Evolutionary conservation across 2,329 filamentous ascomycete genomes (phyloP).

Genomic region (Aspergillus hiratsukae): DNA sequence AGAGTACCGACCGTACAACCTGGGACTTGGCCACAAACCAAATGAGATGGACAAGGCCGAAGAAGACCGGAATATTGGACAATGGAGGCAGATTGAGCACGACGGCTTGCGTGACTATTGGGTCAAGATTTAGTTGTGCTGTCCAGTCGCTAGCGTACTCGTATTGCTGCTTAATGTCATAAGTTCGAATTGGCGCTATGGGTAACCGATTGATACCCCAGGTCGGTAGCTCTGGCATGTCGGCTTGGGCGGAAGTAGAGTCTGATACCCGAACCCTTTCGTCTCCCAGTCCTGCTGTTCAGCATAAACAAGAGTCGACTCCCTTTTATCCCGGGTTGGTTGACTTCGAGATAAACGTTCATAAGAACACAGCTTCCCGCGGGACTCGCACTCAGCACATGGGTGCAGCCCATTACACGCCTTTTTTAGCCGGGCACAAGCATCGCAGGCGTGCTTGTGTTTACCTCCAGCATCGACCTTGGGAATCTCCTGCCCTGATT

Average conservation of each 20-base stretch:
- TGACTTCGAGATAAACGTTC: not conserved
- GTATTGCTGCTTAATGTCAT: not conserved
- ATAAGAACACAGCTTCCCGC: not conserved
- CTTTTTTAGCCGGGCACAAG: not conserved
- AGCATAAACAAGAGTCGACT: not conserved
- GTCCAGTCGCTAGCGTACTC: not conserved
- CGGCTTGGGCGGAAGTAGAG: not conserved
- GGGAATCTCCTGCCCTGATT: not conserved
- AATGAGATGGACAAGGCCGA: not conserved
- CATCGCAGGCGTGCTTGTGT: not conserved
- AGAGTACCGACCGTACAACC: slow-evolving; percentile 15
- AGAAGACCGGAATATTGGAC: slow-evolving; percentile 4
- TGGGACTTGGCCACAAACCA: slow-evolving; percentile 13
- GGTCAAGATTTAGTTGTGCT: not conserved
- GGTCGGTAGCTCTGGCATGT: not conserved
- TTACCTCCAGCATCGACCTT: not conserved
- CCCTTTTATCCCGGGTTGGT: not conserved
- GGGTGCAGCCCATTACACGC: not conserved
- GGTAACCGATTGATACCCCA: not conserved
- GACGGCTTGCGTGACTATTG: slow-evolving; percentile 4
- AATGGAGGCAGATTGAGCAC: slow-evolving; percentile 6
- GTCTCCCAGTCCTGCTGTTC: not conserved
- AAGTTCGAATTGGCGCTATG: not conserved
- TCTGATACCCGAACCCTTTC: not conserved
- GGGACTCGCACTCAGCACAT: not conserved